These are phyloP conservation scores for Elsinoe fawcettii DNA, from an alignment of 2,329 filamentous ascomycete species.

Conservation along the genomic window DNA sequence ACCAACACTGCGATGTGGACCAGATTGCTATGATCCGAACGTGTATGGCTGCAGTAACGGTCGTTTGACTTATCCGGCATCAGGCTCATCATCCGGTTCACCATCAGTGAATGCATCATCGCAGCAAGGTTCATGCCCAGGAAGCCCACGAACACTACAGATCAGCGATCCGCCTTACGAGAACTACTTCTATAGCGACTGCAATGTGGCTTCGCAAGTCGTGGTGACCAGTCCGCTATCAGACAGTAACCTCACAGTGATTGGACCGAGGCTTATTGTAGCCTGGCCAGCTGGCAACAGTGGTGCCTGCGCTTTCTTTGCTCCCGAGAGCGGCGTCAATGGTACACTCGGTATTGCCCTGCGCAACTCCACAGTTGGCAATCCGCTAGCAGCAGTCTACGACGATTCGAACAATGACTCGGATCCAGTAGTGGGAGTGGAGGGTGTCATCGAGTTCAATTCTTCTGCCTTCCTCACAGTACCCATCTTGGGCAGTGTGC, in stretches of 20 bases:
- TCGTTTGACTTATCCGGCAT: slow-evolving; percentile 22
- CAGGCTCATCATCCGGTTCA: slow-evolving; percentile 14
- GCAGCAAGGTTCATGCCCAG: slow-evolving; percentile 18
- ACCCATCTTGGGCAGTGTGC: slow-evolving; percentile 54
- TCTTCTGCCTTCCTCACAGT: slow-evolving; percentile 48
- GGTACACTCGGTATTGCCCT: slow-evolving; percentile 48
- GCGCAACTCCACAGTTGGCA: slow-evolving; percentile 40
- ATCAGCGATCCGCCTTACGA: slow-evolving; percentile 53
- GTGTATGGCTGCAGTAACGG: slow-evolving; percentile 27
- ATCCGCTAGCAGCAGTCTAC: slow-evolving; percentile 42
- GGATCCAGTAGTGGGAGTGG: slow-evolving; percentile 41
- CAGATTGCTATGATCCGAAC: slow-evolving; percentile 30
- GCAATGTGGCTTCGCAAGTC: slow-evolving; percentile 51
- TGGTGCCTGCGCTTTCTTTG: slow-evolving; percentile 51
- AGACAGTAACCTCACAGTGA: slow-evolving; percentile 47
- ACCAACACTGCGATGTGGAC: slow-evolving; percentile 30
- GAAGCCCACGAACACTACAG: slow-evolving; percentile 33
- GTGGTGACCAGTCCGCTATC: slow-evolving; percentile 52
- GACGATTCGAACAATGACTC: slow-evolving; percentile 22
- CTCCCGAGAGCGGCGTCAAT: slow-evolving; percentile 46
- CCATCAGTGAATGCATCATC: not conserved
- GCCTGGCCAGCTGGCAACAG: slow-evolving; percentile 62
- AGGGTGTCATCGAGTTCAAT: slow-evolving; percentile 49
- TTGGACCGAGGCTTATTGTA: slow-evolving; percentile 38
- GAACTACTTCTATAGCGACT: slow-evolving; percentile 61